phyloP scores from a whole-genome alignment of 768 basidiomycete species.

The Leucosporidium scottii region DNA sequence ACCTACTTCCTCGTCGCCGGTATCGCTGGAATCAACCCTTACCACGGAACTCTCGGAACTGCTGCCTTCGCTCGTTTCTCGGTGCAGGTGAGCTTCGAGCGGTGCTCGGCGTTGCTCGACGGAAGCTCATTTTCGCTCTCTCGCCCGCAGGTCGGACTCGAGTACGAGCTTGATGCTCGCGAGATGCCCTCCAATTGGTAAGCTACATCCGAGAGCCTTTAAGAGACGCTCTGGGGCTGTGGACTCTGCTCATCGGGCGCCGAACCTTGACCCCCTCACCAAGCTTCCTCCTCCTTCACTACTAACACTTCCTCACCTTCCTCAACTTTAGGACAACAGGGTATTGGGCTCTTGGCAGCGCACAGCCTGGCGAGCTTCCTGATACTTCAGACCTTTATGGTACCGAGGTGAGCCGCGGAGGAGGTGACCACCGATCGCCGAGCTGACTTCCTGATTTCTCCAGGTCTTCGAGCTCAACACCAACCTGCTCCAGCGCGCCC shows the following conservation, averaged over 20 bases:
- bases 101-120: background rate
- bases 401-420: constrained; percentile 51
- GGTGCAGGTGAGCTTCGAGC: constrained; percentile 39
- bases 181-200: constrained; percentile 44
- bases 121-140: background rate
- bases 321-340: constrained; percentile 39
- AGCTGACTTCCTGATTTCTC: too few relatives aligned
- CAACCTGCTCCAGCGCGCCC: constrained; percentile 41
- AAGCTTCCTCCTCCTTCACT: too few relatives aligned
- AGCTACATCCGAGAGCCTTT: constrained; percentile 38
- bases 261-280: too few relatives aligned
- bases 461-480: constrained; percentile 34
- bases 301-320: too few relatives aligned
- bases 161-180: constrained; percentile 48
- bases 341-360: constrained; percentile 35
- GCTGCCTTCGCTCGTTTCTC: constrained; percentile 46
- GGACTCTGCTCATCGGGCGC: too few relatives aligned
- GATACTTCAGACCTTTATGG: constrained; percentile 41
- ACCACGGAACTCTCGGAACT: constrained; percentile 43
- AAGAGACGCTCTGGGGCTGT: background rate
- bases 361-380: constrained; percentile 20
- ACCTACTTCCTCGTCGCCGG: constrained; percentile 49
- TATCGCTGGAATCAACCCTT: constrained; percentile 46
- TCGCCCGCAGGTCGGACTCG: constrained; percentile 34
- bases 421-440: too few relatives aligned